These are phyloP conservation scores for Saccharomycopsis hybrid DNA, from an alignment of 1,139 yeast genomes.

Conservation along the genomic window DNA sequence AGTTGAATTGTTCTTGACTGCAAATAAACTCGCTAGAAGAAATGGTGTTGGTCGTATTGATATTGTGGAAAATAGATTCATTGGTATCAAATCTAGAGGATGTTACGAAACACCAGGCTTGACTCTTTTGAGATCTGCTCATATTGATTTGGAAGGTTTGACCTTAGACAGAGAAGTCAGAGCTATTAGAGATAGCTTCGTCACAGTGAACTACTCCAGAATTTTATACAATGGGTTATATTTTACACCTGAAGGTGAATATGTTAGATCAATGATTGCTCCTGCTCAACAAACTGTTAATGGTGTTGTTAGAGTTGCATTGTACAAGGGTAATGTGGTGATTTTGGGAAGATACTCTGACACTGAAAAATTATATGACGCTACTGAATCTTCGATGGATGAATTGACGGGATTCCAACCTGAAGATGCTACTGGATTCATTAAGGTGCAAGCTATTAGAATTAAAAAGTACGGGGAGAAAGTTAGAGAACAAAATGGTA, in stretches of 20 bases:
- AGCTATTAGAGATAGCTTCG: constrained; percentile 92
- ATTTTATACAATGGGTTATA: constrained; percentile 94
- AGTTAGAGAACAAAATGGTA: constrained; percentile 50
- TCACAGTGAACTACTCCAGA: constrained; percentile 85
- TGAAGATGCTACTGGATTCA: constrained; percentile 94
- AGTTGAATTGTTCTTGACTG: constrained; percentile 85
- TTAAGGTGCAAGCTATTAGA: constrained; percentile 96
- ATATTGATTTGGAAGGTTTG: constrained; percentile 93
- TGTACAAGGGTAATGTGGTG: constrained; percentile 82
- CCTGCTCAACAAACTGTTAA: constrained; percentile 95
- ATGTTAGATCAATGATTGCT: constrained; percentile 82
- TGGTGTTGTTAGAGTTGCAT: constrained; percentile 90
- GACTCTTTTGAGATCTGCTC: constrained; percentile 87
- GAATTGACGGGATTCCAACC: constrained; percentile 98
- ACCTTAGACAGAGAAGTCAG: constrained; percentile 97
- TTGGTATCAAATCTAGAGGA: constrained; percentile 97
- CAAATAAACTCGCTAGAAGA: constrained; percentile 94
- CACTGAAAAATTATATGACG: constrained; percentile 94
- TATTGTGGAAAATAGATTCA: constrained; percentile 97
- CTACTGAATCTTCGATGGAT: constrained; percentile 98
- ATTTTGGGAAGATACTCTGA: constrained; percentile 91
- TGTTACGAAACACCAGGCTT: constrained; percentile 99
- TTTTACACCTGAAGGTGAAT: constrained; percentile 98
- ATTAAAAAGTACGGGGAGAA: constrained; percentile 96
- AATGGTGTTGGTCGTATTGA: constrained; percentile 99